Conservation (phyloP, 345 rosid genomes). For the Citrus hindsii region DNA sequence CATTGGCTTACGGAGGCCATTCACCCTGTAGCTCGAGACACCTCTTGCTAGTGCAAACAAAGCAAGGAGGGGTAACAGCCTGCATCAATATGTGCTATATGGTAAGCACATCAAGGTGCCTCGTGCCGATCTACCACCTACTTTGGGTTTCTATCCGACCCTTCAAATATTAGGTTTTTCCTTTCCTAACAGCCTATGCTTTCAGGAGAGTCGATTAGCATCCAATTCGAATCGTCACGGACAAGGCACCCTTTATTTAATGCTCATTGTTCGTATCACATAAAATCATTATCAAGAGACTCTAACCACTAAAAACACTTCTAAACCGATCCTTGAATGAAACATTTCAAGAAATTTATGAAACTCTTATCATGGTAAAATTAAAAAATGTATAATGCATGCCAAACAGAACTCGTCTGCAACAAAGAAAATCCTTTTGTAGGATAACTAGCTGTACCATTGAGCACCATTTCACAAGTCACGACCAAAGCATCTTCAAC, state of each 20-base stretch:
- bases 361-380: not conserved
- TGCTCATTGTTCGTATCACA: not conserved
- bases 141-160: not conserved
- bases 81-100: not conserved
- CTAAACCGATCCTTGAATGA: not conserved
- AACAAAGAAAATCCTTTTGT: not conserved
- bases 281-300: not conserved
- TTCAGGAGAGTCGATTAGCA: not conserved
- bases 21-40: not conserved
- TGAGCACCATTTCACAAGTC: not conserved
- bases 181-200: not conserved
- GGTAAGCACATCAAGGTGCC: not conserved
- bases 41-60: not conserved
- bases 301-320: not conserved
- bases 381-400: not conserved
- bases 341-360: not conserved
- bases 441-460: not conserved
- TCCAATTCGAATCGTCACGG: not conserved
- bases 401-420: not conserved
- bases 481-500: not conserved
- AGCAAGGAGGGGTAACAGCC: not conserved
- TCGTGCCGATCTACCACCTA: not conserved
- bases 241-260: not conserved
- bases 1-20: not conserved
- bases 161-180: not conserved